Percentiles rank a stretch among this genome's conserved stretches.
Conservation (phyloP, 352 stramenopile species). For the Pythium aristosporum region DNA sequence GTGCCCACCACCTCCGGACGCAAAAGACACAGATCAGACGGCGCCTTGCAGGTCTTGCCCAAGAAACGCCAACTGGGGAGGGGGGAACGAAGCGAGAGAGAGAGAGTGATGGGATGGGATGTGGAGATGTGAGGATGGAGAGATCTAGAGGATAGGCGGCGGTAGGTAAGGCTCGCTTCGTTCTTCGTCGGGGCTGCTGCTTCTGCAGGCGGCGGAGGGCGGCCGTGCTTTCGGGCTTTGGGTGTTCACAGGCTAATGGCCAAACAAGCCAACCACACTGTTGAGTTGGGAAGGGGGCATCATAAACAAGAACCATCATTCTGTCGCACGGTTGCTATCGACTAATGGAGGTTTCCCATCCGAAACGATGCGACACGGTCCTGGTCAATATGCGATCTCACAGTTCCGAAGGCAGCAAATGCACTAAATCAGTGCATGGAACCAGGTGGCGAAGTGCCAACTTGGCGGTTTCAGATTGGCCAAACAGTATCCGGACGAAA, state of each 20-base stretch:
- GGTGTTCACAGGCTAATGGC: slow-evolving; percentile 17
- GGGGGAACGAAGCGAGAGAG: background rate
- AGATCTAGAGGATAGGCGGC: background rate
- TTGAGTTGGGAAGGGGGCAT: background rate
- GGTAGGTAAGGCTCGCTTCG: background rate
- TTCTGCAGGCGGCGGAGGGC: background rate
- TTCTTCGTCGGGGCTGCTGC: background rate
- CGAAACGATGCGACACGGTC: background rate
- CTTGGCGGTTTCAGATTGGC: slow-evolving; percentile 12
- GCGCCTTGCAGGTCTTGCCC: background rate
- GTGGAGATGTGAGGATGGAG: background rate
- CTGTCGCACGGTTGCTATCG: slow-evolving; percentile 8
- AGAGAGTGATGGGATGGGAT: background rate
- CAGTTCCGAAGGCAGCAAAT: slow-evolving; percentile 1
- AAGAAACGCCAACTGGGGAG: background rate
- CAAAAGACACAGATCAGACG: slow-evolving; percentile 4
- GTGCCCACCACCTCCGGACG: background rate
- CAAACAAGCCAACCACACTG: slow-evolving; percentile 15
- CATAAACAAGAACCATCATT: slow-evolving; percentile 29
- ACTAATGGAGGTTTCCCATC: background rate
- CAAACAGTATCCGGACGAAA: slow-evolving; percentile 5
- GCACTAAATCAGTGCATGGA: slow-evolving; percentile 10
- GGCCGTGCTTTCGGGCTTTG: background rate
- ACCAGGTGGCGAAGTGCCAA: background rate
- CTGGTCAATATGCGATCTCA: background rate